Percentiles rank a stretch among this genome's conserved stretches.
Evolutionary conservation across 2,329 filamentous ascomycete genomes (phyloP).

Genomic region (Beauveria medogensis): DNA sequence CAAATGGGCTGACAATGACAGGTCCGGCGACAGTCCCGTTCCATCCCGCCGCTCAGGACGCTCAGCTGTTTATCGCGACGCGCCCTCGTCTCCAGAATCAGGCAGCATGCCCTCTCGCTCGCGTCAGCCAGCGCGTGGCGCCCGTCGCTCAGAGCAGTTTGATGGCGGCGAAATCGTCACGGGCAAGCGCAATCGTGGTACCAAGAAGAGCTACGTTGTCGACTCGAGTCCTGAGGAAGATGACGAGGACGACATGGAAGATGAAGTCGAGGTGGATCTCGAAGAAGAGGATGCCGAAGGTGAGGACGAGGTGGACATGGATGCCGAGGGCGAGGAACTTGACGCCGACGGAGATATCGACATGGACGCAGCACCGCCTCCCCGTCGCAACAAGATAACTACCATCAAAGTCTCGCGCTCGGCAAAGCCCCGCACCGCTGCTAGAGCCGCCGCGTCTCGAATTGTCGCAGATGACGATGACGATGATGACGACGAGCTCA

Average conservation of each 20-base stretch:
- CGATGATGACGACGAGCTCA: slow-evolving; percentile 48
- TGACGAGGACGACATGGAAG: slow-evolving; percentile 33
- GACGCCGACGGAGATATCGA: slow-evolving; percentile 34
- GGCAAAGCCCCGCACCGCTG: slow-evolving; percentile 18
- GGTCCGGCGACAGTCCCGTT: slow-evolving; percentile 35
- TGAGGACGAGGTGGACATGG: slow-evolving; percentile 27
- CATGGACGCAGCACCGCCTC: slow-evolving; percentile 32
- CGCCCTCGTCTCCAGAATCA: slow-evolving; percentile 40
- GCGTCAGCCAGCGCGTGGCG: slow-evolving; percentile 38
- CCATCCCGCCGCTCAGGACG: slow-evolving; percentile 45
- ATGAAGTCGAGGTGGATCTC: slow-evolving; percentile 24
- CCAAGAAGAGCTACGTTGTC: slow-evolving; percentile 53
- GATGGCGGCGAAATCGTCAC: slow-evolving; percentile 39
- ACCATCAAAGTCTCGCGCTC: slow-evolving; percentile 39
- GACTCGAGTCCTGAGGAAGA: slow-evolving; percentile 46
- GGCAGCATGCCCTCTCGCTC: slow-evolving; percentile 22
- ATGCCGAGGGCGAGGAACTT: slow-evolving; percentile 33
- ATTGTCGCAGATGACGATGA: slow-evolving; percentile 27
- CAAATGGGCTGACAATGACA: slow-evolving; percentile 30
- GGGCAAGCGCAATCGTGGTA: slow-evolving; percentile 45
- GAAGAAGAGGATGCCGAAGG: slow-evolving; percentile 32
- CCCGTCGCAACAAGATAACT: slow-evolving; percentile 21
- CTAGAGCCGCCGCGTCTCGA: slow-evolving; percentile 22
- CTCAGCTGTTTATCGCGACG: slow-evolving; percentile 35
- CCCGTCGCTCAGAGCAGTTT: slow-evolving; percentile 30